Conservation (phyloP, 2,329 filamentous ascomycete genomes). For the Teratosphaeriaceae sp. region DNA sequence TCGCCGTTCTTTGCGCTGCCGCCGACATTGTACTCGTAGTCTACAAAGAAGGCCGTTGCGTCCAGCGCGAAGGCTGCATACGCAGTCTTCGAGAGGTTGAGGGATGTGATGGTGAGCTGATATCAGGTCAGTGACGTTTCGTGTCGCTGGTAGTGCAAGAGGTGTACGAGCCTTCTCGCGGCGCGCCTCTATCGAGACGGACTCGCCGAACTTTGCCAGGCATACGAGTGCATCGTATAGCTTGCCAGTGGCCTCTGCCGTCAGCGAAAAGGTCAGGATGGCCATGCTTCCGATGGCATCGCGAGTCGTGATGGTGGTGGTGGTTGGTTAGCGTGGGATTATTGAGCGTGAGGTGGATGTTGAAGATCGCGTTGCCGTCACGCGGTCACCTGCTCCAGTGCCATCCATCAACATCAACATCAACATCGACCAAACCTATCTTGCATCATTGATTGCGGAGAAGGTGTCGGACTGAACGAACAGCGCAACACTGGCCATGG, state of each 20-base stretch:
- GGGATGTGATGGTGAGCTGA: constrained; percentile 64
- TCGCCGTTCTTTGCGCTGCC: constrained; percentile 18
- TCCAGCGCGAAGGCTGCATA: constrained; percentile 68
- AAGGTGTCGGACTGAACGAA: too few relatives aligned
- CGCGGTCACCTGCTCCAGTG: constrained; percentile 5
- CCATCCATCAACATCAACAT: not conserved
- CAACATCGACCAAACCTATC: too few relatives aligned
- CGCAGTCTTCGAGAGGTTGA: constrained; percentile 75
- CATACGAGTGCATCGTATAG: constrained; percentile 69
- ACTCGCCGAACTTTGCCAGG: constrained; percentile 72
- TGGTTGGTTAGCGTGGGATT: constrained; percentile 6
- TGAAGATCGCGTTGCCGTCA: constrained; percentile 3
- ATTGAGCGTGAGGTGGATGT: too few relatives aligned
- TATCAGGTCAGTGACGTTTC: constrained; percentile 8
- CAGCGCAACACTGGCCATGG: too few relatives aligned
- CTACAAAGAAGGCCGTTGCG: constrained; percentile 62
- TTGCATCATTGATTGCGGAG: too few relatives aligned
- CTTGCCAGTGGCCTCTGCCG: constrained; percentile 62
- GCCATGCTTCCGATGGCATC: constrained; percentile 30
- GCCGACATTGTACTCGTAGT: constrained; percentile 53
- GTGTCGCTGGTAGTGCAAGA: too few relatives aligned
- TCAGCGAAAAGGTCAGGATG: constrained; percentile 63
- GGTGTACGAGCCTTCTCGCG: constrained; percentile 60
- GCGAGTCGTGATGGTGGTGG: too few relatives aligned
- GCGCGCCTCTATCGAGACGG: constrained; percentile 67